These are phyloP conservation scores for Ensete ventricosum DNA, from an alignment of 176 grass and related monocot species.

Conservation along the genomic window DNA sequence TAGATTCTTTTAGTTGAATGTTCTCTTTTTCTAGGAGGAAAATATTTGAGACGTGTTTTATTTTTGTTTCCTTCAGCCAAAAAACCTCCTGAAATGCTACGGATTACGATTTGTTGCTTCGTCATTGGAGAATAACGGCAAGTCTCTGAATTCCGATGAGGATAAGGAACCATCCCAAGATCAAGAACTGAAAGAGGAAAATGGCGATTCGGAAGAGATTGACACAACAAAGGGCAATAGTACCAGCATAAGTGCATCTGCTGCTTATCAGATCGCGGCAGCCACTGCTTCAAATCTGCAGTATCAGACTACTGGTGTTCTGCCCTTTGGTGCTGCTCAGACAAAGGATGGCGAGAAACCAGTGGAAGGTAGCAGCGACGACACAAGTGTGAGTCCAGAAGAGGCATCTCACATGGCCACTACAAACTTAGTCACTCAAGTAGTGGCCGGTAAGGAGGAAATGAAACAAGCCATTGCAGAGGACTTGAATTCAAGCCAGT, in stretches of 20 bases:
- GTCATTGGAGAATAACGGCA: conserved; percentile 52
- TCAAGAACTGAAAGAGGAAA: conserved; percentile 15
- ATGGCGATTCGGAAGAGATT: conserved; percentile 3
- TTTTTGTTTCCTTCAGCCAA: conserved; percentile 29
- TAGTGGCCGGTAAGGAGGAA: conserved; percentile 78
- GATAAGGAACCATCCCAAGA: conserved; percentile 10
- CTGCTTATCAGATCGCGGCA: conserved; percentile 45
- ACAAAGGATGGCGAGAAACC: conserved; percentile 5
- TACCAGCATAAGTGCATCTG: conserved; percentile 33
- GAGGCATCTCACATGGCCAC: conserved; percentile 68
- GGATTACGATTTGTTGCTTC: conserved; percentile 56
- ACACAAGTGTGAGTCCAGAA: conserved; percentile 22
- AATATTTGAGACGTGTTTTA: too few relatives aligned
- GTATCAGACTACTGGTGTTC: conserved; percentile 34
- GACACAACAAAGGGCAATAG: neutral
- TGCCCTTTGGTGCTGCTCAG: conserved; percentile 44
- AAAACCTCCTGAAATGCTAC: conserved; percentile 45
- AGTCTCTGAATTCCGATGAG: neutral
- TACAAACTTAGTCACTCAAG: conserved; percentile 71
- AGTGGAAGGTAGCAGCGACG: conserved; percentile 5
- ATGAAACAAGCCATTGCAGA: conserved; percentile 58
- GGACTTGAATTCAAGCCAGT: conserved; percentile 61
- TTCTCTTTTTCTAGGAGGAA: too few relatives aligned
- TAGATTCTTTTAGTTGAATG: neutral
- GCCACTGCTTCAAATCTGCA: conserved; percentile 72